Base-by-base conservation (phyloP, 164 flowering plant species). In the Kingdonia uniflora region DNA sequence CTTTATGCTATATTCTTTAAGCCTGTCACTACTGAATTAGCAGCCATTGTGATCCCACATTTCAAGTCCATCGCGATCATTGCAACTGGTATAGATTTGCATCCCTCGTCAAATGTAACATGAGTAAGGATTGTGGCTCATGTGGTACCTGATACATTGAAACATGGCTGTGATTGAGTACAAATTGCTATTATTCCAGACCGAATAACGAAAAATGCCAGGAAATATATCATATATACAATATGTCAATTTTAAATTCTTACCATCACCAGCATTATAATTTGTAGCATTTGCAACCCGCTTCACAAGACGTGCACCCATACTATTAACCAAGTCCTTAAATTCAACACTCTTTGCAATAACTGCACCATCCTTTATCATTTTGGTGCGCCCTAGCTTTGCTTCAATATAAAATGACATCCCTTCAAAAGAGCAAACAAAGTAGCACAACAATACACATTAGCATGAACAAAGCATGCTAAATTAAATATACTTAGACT, bases 51-150 rank as follows among this genome's bases (percentile, higher is more conserved):
- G 40, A 90, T 90, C 19, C 97, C 97, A 40, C 96, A 78, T 62
- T 96, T 80, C 14, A 90, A 67, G 61, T 90, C 97, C 97, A 87
- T 87, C n/a, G 95, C 96, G 78, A 87, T 90, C 95, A 90, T 83
- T 29, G 96, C 97, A 46, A 96, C 97, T 44, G 97, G 96, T 42
- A 87, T 95, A 8, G 97, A 82, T 67, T 87, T 90, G 84, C 96
- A 90, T 6, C 97, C 97, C 58, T 90, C 97, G 0, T 84, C 46
- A 57, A 85, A 90, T 59, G 87, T 90, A 48, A 96, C 97, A 7
- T 80, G 74, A 0, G 97, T 84, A 22, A 90, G 91, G 61, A 90
- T 76, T 13, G 96, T 90, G 6, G 97, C 97, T 74, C 97, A 90
- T n/a, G 97, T 90, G 6, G 97, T 90, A 60, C 96, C 97, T 90